phyloP scores from a whole-genome alignment of 1,284 basidiomycete species.

The Sporisorium iseilematis-ciliati region DNA sequence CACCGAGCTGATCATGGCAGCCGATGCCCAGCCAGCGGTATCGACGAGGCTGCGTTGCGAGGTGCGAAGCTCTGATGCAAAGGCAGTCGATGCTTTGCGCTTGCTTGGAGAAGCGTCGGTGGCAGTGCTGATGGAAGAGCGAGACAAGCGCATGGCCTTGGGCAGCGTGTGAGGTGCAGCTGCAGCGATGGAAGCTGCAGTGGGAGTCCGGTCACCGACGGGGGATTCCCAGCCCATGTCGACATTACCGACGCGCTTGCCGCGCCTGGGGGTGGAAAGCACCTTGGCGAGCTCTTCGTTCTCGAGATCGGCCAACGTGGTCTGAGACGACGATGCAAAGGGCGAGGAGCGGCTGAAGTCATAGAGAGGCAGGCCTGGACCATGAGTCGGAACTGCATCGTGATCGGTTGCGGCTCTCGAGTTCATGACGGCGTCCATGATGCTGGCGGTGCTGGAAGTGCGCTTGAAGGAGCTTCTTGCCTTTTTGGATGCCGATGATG shows the following conservation, averaged over 20 bases:
- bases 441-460: constrained; percentile 45
- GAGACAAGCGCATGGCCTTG: constrained; percentile 14
- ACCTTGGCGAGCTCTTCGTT: constrained; percentile 28
- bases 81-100: constrained; percentile 49
- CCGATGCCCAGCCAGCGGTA: constrained; percentile 48
- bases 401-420: constrained; percentile 47
- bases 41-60: constrained; percentile 53
- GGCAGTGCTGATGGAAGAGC: constrained; percentile 1
- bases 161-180: constrained; percentile 42
- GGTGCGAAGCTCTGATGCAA: constrained; percentile 40
- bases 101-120: constrained; percentile 31
- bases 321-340: constrained; percentile 40
- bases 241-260: constrained; percentile 50
- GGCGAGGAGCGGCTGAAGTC: constrained; percentile 39
- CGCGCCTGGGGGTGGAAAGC: constrained; percentile 48
- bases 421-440: constrained; percentile 52
- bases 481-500: constrained; percentile 17
- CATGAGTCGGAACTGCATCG: constrained; percentile 18
- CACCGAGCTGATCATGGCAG: constrained; percentile 50
- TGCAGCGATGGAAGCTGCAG: constrained; percentile 22
- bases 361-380: constrained; percentile 12
- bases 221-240: constrained; percentile 55
- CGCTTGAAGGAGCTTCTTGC: constrained; percentile 30
- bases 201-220: constrained; percentile 28
- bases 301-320: constrained; percentile 45